Base-by-base conservation (phyloP, 1,284 basidiomycete genomes). In the Rhodotorula glutinis region DNA sequence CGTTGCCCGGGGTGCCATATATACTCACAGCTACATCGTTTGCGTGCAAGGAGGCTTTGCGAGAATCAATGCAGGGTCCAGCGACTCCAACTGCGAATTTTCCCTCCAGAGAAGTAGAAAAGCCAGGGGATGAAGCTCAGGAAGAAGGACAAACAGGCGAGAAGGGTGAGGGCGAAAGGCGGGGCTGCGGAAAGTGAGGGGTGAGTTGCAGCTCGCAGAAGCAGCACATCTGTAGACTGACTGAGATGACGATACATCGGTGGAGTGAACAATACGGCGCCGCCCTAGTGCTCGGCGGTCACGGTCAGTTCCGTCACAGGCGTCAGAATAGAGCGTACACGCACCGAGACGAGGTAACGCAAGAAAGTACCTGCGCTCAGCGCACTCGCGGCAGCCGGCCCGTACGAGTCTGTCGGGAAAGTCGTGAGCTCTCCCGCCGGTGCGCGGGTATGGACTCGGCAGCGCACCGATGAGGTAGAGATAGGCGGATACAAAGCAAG, bases 391-490 rank as follows among this genome's bases (percentile, higher is more conserved):
- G 63, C 63, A 4, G 38, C 46, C 19, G 49, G 57, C 2, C 57
- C 57, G 44, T 59, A 59, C 30, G 57, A 52, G 21, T 59, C 57
- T 59, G 47, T 9, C 11, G 7, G 9, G 2, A 33, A 1, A 30
- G n/a, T 67, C 43, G 55, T 38, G 33, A 38, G 33, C 43, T 16
- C 17, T 16, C 9, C 17, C 43, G 43, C 17, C 43, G 43, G 4
- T 21, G 4, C 4, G 9, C 43, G 17, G 5, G 7, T 16, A 19
- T 44, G 43, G 17, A 44, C 7, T 4, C 14, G 11, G 14, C 43
- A 16, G 43, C 60, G 57, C 40, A 60, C 62, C 67, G 21, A 69
- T 69, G 3, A 60, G 51, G 57, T 63, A 69, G 14, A 60, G 64
- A 41, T 66, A 66, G 14, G 44, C 13, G 17, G 53, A 44, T 29